Evolutionary conservation across 2,329 filamentous ascomycete species (phyloP).

Genomic region (Fusarium falciforme): DNA sequence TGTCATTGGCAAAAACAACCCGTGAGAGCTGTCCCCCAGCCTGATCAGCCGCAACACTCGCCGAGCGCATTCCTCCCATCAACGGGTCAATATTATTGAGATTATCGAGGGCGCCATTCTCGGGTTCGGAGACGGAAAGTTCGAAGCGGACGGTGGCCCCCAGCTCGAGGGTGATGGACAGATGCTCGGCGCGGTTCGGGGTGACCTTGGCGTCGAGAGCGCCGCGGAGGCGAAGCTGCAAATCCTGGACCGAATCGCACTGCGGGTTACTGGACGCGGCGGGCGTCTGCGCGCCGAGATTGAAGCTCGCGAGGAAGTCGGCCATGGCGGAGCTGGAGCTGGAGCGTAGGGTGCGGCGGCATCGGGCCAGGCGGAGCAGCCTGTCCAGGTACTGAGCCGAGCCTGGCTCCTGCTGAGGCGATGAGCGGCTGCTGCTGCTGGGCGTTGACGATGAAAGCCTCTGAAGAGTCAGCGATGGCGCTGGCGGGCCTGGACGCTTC

Average conservation of each 20-base stretch:
- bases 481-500: constrained; percentile 14
- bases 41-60: constrained; percentile 13
- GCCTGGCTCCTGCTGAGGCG: constrained; percentile 32
- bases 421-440: background rate
- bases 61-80: constrained; percentile 45
- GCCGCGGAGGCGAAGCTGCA: constrained; percentile 58
- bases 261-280: constrained; percentile 36
- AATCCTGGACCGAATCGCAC: constrained; percentile 55
- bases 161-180: constrained; percentile 60
- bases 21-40: constrained; percentile 46
- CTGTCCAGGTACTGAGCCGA: constrained; percentile 24
- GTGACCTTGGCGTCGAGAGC: constrained; percentile 57
- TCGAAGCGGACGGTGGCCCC: constrained; percentile 57
- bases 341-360: background rate
- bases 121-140: constrained; percentile 51
- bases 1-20: constrained; percentile 58
- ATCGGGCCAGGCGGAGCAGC: constrained; percentile 30
- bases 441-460: constrained; percentile 6
- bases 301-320: constrained; percentile 54
- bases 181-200: constrained; percentile 61
- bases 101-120: constrained; percentile 50
- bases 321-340: constrained; percentile 44
- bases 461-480: constrained; percentile 1
- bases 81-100: constrained; percentile 50
- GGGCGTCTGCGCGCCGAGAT: constrained; percentile 42